Evolutionary conservation across 2,329 filamentous ascomycete species (phyloP), one percentile per base, ranked within the genome.

Genomic region (Fusarium sp.): DNA sequence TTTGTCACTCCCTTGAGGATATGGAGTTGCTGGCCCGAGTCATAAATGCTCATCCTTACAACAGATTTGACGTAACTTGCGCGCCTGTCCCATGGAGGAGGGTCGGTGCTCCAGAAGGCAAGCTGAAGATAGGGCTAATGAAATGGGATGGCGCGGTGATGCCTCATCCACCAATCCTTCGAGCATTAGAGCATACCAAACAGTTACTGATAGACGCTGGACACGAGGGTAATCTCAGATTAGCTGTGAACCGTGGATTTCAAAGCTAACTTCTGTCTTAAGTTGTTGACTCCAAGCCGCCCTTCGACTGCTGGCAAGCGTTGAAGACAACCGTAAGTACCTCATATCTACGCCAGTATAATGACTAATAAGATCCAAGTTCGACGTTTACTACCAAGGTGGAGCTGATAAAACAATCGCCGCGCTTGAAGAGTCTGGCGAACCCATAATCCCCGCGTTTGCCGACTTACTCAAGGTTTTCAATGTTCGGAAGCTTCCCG

Each of bases 301-400:
- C 69, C 1, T 61, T 74, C 15, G 61, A 69, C 15, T 70, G 60
- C 26, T 72, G 69, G 69, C 35, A 72, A 17, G 50, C 55, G 3
- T 32, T 53, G 7, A 28, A 22, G 24, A 62, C 35, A 5, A 39
- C 63, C 6, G 55, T 66, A 41, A 47, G 50, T 15, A 17, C 14
- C 4, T 8, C 13, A 1, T 10, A 4, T 11, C 5, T 28, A 1
- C 18, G 2, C 4, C 4, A 3, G 1, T 17, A 32, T 2, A 5
- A 13, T 41, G 11, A 28, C 59, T 48, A 3, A 65, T 8, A 17
- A 0, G 11, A n/a, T 4, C 8, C 10, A 12, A 71, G 67, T 68
- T 67, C 12, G 51, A 65, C 10, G 48, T 61, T 22, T 63, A 71
- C 44, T 72, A 53, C 18, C 70, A 67, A 42, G 38, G 44, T 6